Base-by-base conservation (phyloP, 768 basidiomycete species). In the Heimioporus sp. region DNA sequence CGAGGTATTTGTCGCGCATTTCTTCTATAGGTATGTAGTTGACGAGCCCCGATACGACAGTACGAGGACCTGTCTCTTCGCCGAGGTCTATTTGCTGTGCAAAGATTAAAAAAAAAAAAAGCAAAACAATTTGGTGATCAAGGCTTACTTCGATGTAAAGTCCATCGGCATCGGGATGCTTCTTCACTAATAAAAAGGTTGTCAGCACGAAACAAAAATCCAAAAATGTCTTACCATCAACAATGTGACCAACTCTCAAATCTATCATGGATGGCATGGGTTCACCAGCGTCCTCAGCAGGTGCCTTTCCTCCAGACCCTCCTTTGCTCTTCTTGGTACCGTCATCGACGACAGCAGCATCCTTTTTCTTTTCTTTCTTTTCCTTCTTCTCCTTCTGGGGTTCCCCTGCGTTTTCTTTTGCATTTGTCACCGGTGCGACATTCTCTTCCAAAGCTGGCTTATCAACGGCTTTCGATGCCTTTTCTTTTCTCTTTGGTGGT, bases 191-290 rank as follows among this genome's bases (percentile, higher is more conserved):
- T 49, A 24, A 50, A 50, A 19, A 42, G 28, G 10, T 35, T 15
- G 32, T 65, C 32, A 57, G 56, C 42, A 10, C 20, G 31, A n/a
- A 30, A 24, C 21, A 20, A 13, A 37, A 15, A 11, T 21, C 39
- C 8, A 15, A 38, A n/a, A 31, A 31, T 10, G 31, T 70, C 83
- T 65, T 60, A 96, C 94, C 83, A 65, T 97, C 90, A 16, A 98
- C 73, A 56, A 98, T 96, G 59, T 83, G 86, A 4, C 97, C 96
- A 4, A 99, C 92, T 42, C 96, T 82, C 54, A 99, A 78, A 62
- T 99, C 97, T 62, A 99, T 89, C 95, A 98, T 98, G 40, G 92
- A 93, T 13, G 97, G 97, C 16, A 86, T 76, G 32, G 95, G 93
- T 56, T 87, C 86, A n/a, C 86, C 82, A 3, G 79, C 78, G 57